These are phyloP conservation scores for Dispira simplex DNA, from an alignment of 192 early-diverging fungal genomes.

Conservation along the genomic window DNA sequence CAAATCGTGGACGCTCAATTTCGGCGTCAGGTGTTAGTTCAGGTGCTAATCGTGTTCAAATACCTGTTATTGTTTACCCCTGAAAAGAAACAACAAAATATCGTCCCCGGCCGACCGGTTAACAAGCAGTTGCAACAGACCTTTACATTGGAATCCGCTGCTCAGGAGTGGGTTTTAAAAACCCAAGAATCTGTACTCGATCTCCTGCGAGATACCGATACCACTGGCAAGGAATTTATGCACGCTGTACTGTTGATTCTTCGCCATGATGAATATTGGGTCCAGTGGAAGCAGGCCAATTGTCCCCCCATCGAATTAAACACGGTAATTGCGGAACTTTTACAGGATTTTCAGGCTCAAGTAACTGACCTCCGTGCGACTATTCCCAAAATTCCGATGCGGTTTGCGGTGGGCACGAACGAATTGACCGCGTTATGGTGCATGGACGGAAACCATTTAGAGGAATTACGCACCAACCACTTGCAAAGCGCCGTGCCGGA, in stretches of 20 bases:
- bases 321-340: conserved; percentile 22
- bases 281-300: conserved; percentile 65
- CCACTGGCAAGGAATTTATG: conserved; percentile 30
- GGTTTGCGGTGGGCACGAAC: conserved; percentile 6
- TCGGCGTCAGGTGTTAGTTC: conserved; percentile 72
- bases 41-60: conserved; percentile 74
- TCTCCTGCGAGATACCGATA: conserved; percentile 32
- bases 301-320: conserved; percentile 56
- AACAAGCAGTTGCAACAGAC: conserved; percentile 41
- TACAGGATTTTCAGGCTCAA: conserved; percentile 14
- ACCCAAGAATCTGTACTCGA: conserved; percentile 26
- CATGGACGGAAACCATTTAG: not conserved
- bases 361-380: not conserved
- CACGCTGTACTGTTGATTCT: conserved; percentile 51
- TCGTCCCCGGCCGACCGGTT: conserved; percentile 21
- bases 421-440: conserved; percentile 4
- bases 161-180: conserved; percentile 38
- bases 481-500: not conserved
- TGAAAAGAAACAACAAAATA: conserved; percentile 27
- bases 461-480: not conserved
- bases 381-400: not conserved
- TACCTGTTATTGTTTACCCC: conserved; percentile 42
- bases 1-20: conserved; percentile 71
- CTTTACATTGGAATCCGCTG: conserved; percentile 18
- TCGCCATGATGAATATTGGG: conserved; percentile 60